Evolutionary conservation across 208 protist species (phyloP), one percentile per base, ranked within the genome.

Genomic region (Chromosphaera perkinsii): DNA sequence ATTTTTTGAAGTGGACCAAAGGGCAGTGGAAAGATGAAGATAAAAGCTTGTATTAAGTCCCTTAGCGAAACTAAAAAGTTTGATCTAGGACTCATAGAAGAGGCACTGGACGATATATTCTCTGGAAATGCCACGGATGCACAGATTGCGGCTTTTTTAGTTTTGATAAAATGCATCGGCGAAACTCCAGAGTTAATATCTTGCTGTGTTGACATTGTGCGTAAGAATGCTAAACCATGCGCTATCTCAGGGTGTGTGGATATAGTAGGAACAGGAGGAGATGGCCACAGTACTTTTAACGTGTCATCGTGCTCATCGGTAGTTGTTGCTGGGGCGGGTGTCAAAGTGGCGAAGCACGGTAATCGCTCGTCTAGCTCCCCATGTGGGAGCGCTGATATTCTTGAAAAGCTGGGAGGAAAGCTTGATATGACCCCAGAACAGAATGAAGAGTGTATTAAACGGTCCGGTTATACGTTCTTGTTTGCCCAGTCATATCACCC

Each of bases 211-310:
- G 49, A 54, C 0, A n/a, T n/a, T 60, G 54, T 42, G 22, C 14
- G 29, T n/a, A 27, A n/a, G 10, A 42, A 60, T 22, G 29, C n/a
- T 24, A 10, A 12, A 29, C 49, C 49, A 12, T 54, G 49, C 27
- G 27, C 49, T 29, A 14, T 54, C 22, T 31, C 49, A 20, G 17
- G 9, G 17, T 45, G 17, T 17, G 57, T 77, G 35, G 76, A 81
- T 61, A 81, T 81, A 29, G 76, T 81, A 17, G 76, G 76, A 47
- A 81, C 76, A 1, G 76, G 76, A 3, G 76, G 76, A 27, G 76
- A 81, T 48, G 72, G 71, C 1, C 59, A 67, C 2, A 66, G 75
- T 67, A 72, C 76, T 9, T 78, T 81, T 66, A 81, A 81, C 63
- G 76, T 81, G 5, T 75, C 66, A 14, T 78, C 76, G 5, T 58